phyloP scores from a whole-genome alignment of 2,329 filamentous ascomycete species.

The Xylariaceae sp. region DNA sequence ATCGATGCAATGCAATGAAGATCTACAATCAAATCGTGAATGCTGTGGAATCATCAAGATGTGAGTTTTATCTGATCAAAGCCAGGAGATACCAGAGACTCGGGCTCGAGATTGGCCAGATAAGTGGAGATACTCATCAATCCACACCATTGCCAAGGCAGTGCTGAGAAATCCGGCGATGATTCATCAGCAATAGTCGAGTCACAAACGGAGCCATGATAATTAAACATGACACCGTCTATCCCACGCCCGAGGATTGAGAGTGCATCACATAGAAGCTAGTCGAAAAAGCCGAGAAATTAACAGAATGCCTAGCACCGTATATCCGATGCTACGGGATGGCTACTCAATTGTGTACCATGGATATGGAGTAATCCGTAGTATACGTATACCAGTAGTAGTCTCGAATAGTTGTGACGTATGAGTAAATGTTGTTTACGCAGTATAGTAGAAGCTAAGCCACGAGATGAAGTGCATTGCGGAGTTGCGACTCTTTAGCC shows the following conservation, averaged over 20 bases:
- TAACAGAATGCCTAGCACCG: too few species aligned
- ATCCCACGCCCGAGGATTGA: too few species aligned
- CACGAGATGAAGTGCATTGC: constrained; percentile 4
- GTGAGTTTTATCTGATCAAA: constrained; percentile 9
- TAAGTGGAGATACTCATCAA: constrained; percentile 19
- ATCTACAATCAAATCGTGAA: constrained; percentile 1
- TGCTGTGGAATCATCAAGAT: constrained; percentile 9
- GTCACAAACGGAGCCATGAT: constrained; percentile 14
- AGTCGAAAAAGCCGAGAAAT: background rate
- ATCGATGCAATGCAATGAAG: too few species aligned
- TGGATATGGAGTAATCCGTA: background rate
- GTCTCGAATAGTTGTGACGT: too few species aligned
- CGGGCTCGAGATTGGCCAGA: too few species aligned
- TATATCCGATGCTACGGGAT: background rate
- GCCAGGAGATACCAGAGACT: constrained; percentile 6
- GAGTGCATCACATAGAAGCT: background rate
- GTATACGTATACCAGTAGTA: background rate
- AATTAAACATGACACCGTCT: constrained; percentile 17
- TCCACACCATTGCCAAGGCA: constrained; percentile 10
- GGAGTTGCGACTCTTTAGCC: constrained; percentile 13
- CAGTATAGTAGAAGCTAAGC: constrained; percentile 9
- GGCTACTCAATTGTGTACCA: too few species aligned
- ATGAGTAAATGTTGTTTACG: constrained; percentile 9
- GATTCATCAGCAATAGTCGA: constrained; percentile 21
- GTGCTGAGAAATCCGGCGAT: constrained; percentile 19